Percentiles rank a stretch among this genome's conserved stretches.
phyloP scores from a whole-genome alignment of 306 rosid genomes.

The Arachis stenosperma region DNA sequence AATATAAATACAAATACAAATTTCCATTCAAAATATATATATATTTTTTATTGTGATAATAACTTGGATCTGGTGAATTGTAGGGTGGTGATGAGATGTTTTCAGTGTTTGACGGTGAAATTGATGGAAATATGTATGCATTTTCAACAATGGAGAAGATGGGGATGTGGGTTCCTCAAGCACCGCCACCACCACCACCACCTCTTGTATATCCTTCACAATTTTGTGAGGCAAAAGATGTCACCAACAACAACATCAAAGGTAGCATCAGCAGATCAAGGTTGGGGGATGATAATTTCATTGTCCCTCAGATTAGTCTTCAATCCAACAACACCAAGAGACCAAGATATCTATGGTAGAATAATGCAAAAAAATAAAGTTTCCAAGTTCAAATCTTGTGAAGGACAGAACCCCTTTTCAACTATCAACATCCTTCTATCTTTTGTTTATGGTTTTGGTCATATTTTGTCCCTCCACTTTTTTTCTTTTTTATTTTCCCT shows the following conservation, averaged over 20 bases:
- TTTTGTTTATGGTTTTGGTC: too few relatives aligned
- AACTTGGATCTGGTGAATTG: conserved; percentile 10
- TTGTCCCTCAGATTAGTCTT: conserved; percentile 79
- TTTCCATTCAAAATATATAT: too few relatives aligned
- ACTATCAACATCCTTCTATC: conserved; percentile 13
- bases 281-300: conserved; percentile 71
- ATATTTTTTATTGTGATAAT: neutral
- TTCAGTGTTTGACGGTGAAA: conserved; percentile 47
- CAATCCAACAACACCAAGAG: conserved; percentile 65
- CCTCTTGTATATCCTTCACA: conserved; percentile 42
- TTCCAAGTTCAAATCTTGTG: neutral
- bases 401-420: neutral
- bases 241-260: conserved; percentile 35
- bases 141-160: conserved; percentile 41
- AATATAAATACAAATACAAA: too few relatives aligned
- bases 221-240: conserved; percentile 49
- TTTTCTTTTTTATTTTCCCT: neutral
- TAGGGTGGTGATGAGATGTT: conserved; percentile 55
- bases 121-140: conserved; percentile 42
- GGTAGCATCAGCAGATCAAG: conserved; percentile 41
- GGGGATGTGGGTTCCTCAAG: conserved; percentile 90
- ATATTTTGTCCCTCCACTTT: neutral
- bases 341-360: conserved; percentile 58
- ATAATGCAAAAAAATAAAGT: neutral
- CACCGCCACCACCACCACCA: conserved; percentile 63